Evolutionary conservation across 305 asterid species (phyloP).

Genomic region (Fraxinus nigra): DNA sequence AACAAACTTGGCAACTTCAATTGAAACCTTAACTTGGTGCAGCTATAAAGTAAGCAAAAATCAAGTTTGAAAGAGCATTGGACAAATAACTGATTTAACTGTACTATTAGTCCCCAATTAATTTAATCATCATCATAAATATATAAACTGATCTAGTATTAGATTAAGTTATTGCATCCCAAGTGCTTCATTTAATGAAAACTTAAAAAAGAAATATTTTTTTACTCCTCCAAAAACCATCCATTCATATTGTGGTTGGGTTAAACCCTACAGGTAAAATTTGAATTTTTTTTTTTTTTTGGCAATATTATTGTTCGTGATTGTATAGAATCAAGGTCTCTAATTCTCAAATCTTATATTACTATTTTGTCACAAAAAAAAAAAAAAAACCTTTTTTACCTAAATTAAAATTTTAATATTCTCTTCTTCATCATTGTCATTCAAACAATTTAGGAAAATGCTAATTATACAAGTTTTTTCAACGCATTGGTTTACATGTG

Average conservation of each 20-base stretch:
- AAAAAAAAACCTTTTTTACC: too few relatives aligned
- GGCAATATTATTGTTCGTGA: too few relatives aligned
- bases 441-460: too few relatives aligned
- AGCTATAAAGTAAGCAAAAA: neutral
- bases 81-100: neutral
- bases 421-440: too few relatives aligned
- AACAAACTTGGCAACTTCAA: neutral
- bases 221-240: neutral
- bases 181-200: neutral
- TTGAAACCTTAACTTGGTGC: too few relatives aligned
- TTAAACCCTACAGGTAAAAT: neutral
- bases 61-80: neutral
- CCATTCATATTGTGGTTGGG: neutral
- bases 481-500: too few relatives aligned
- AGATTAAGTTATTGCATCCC: neutral
- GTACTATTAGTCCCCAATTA: neutral
- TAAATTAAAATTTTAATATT: too few relatives aligned
- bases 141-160: neutral
- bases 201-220: neutral
- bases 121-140: neutral
- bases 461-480: too few relatives aligned
- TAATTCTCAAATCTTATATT: too few relatives aligned
- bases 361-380: too few relatives aligned
- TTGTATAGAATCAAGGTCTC: too few relatives aligned
- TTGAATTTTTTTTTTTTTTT: too few relatives aligned